phyloP scores from a whole-genome alignment of 2,329 filamentous ascomycete genomes.

The Fusarium hainanense region DNA sequence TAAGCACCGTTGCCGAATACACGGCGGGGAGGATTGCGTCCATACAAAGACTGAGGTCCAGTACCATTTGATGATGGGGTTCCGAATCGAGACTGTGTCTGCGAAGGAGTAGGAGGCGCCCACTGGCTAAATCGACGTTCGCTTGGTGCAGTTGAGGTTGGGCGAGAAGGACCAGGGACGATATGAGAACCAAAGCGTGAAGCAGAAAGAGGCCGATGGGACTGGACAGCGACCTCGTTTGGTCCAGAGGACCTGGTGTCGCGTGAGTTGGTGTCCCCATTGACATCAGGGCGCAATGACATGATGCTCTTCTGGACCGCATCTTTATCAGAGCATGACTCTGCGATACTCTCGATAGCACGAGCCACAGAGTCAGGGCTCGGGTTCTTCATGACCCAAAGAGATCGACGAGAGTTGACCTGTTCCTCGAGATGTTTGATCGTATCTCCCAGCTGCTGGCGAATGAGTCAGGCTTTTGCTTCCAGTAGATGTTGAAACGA shows the following conservation, averaged over 20 bases:
- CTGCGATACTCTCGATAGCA: slow-evolving; percentile 49
- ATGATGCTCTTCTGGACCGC: slow-evolving; percentile 45
- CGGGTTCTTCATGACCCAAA: slow-evolving; percentile 52
- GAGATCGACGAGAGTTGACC: slow-evolving; percentile 50
- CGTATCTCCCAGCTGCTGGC: slow-evolving; percentile 49
- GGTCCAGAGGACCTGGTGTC: slow-evolving; percentile 34
- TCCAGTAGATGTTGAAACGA: no score
- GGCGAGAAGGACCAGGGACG: slow-evolving; percentile 47
- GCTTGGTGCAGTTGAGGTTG: slow-evolving; percentile 41
- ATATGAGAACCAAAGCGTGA: slow-evolving; percentile 49
- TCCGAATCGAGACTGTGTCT: slow-evolving; percentile 35
- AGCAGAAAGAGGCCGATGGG: slow-evolving; percentile 39
- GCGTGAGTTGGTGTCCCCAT: slow-evolving; percentile 18
- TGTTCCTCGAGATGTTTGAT: slow-evolving; percentile 52
- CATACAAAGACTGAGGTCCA: slow-evolving; percentile 22
- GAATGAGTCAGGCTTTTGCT: background rate
- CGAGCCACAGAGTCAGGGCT: slow-evolving; percentile 47
- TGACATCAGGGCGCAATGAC: slow-evolving; percentile 39
- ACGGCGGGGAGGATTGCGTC: slow-evolving; percentile 43
- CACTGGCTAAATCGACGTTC: slow-evolving; percentile 45
- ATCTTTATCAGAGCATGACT: slow-evolving; percentile 46
- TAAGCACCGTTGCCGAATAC: slow-evolving; percentile 49
- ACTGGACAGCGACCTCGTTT: slow-evolving; percentile 26
- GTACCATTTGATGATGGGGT: slow-evolving; percentile 19
- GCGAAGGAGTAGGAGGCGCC: slow-evolving; percentile 34